phyloP scores from a whole-genome alignment of 441 rosid species.

The Populus hybrid region DNA sequence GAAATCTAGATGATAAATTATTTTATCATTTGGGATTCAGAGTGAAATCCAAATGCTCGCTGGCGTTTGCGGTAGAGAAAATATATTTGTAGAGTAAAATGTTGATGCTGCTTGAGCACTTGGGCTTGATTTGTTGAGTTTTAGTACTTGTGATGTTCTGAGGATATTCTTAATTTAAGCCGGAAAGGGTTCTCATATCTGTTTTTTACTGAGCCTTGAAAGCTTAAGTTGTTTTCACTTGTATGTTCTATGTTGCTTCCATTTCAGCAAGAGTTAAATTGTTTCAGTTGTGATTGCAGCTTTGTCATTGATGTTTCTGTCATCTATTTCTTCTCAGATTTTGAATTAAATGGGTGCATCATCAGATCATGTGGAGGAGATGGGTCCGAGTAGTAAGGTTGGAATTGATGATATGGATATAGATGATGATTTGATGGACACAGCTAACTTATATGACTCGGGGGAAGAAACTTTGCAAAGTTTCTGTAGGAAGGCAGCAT shows the following conservation, averaged over 20 bases:
- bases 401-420: neutral
- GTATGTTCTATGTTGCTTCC: neutral
- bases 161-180: neutral
- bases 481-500: slow-evolving; percentile 61
- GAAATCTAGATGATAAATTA: neutral
- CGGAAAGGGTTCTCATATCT: neutral
- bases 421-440: slow-evolving; percentile 30
- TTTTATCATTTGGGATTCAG: neutral
- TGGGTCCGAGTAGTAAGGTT: neutral
- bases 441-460: slow-evolving; percentile 26
- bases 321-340: neutral
- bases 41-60: neutral
- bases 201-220: neutral
- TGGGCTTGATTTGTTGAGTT: neutral
- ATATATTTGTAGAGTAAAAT: neutral
- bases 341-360: neutral
- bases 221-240: neutral
- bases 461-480: slow-evolving; percentile 43
- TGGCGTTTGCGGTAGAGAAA: neutral
- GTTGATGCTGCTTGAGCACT: neutral
- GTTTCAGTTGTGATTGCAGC: neutral
- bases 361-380: neutral
- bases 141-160: neutral
- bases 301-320: neutral
- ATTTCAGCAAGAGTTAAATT: neutral